Evolutionary conservation across 371 early-diverging fungal genomes (phyloP).

Genomic region (Mortierella sp.): DNA sequence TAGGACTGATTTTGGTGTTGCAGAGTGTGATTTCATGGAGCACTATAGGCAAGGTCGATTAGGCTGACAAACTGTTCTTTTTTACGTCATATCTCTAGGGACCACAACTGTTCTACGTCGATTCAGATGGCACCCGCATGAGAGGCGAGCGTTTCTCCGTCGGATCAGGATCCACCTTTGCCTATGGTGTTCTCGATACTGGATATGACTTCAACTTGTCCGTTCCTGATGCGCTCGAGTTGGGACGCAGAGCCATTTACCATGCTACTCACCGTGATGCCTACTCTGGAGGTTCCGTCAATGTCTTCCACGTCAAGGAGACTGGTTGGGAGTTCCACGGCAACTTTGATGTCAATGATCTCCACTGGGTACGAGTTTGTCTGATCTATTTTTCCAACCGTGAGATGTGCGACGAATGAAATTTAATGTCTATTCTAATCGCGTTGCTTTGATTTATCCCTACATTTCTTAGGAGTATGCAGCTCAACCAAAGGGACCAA

Average conservation of each 20-base stretch:
- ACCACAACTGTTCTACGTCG: constrained; percentile 98
- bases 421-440: not conserved
- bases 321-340: constrained; percentile 95
- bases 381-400: not conserved
- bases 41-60: not conserved
- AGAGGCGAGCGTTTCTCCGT: constrained; percentile 97
- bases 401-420: not conserved
- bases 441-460: not conserved
- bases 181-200: constrained; percentile 97
- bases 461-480: constrained; percentile 39
- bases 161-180: constrained; percentile 98
- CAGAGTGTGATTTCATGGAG: not conserved
- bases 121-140: constrained; percentile 96
- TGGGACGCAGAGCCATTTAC: constrained; percentile 97
- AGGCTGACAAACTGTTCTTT: not conserved
- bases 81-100: constrained; percentile 67
- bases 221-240: constrained; percentile 95
- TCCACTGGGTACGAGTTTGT: constrained; percentile 81
- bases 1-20: not conserved
- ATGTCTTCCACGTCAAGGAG: constrained; percentile 95
- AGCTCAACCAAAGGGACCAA: constrained; percentile 50
- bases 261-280: constrained; percentile 99
- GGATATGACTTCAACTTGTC: constrained; percentile 94
- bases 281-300: constrained; percentile 97
- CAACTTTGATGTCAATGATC: constrained; percentile 88